Evolutionary conservation across 2,329 filamentous ascomycete genomes (phyloP), one percentile per base, ranked within the genome.

Genomic region (Fonsecaea erecta): DNA sequence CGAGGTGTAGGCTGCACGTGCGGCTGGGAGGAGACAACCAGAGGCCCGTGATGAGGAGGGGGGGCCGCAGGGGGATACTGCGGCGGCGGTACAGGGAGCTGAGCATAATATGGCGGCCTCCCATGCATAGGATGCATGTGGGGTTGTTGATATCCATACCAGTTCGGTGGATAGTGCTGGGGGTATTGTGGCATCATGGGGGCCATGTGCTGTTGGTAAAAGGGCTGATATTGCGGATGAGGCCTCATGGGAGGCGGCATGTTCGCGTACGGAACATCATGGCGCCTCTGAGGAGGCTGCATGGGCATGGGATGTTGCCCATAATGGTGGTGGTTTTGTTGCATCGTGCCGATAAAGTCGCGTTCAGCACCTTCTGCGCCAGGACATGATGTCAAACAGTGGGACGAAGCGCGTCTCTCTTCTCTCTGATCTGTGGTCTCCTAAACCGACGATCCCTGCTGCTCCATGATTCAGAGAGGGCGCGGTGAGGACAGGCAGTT

Each of bases 161-260:
- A 82, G 73, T 75, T 65, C 35, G 60, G 80, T 68, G 72, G 74
- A 68, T 79, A 82, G 70, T 76, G 82, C 74, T 77, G 79, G 70
- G 70, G 81, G 73, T 70, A 77, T 74, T 74, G 82, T 74, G 75
- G 81, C 76, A 73, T 79, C 73, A 72, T 78, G 73, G 74, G 86
- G 78, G 74, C 84, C 83, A 78, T 87, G 83, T 68, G 88, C 79
- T 63, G 86, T 82, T 60, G 84, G 81, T 75, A 82, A 71, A 80
- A 78, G 71, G 77, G 73, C 81, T 86, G 87, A 72, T 90, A 86
- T 55, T 79, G 86, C 64, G 85, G 86, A 67, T 85, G 84, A 63
- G 85, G 82, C 64, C 80, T 79, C 77, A 88, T 83, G 70, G 83
- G 84, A 34, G 83, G 80, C 57, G 77, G 78, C 7, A 74, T 76